phyloP scores from a whole-genome alignment of 1,139 yeast species.

The Torulaspora globosa region DNA sequence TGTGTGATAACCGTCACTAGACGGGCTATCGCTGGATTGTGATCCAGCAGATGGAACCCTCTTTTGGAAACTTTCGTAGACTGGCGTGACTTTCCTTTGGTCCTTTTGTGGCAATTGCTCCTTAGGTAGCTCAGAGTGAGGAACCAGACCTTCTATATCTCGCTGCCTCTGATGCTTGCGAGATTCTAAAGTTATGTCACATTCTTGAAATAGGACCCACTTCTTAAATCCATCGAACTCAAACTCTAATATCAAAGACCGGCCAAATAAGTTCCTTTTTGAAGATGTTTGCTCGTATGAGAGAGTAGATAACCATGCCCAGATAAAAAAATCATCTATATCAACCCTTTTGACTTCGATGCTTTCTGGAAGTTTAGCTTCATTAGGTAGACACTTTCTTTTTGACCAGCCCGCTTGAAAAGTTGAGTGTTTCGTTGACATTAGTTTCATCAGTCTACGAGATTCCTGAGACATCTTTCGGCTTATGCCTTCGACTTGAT shows the following conservation, averaged over 20 bases:
- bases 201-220: conserved; percentile 79
- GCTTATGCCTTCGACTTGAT: conserved; percentile 51
- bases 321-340: conserved; percentile 80
- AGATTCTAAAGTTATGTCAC: conserved; percentile 46
- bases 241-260: conserved; percentile 72
- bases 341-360: conserved; percentile 59
- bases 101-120: neutral
- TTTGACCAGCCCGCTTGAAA: conserved; percentile 42
- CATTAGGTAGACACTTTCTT: conserved; percentile 20
- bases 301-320: conserved; percentile 84
- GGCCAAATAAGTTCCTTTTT: conserved; percentile 69
- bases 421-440: conserved; percentile 48
- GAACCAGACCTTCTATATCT: conserved; percentile 7
- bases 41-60: conserved; percentile 15
- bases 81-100: conserved; percentile 19
- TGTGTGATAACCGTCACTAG: conserved; percentile 23
- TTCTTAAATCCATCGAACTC: conserved; percentile 70
- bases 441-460: conserved; percentile 56
- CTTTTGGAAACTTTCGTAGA: conserved; percentile 28
- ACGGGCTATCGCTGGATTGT: conserved; percentile 6
- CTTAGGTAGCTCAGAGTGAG: conserved; percentile 10
- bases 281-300: conserved; percentile 68
- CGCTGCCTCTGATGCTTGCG: conserved; percentile 25
- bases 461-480: conserved; percentile 71
- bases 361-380: conserved; percentile 16